These are phyloP conservation scores for Penicillium bialowiezense DNA, from an alignment of 495 filamentous ascomycete species.

Conservation along the genomic window DNA sequence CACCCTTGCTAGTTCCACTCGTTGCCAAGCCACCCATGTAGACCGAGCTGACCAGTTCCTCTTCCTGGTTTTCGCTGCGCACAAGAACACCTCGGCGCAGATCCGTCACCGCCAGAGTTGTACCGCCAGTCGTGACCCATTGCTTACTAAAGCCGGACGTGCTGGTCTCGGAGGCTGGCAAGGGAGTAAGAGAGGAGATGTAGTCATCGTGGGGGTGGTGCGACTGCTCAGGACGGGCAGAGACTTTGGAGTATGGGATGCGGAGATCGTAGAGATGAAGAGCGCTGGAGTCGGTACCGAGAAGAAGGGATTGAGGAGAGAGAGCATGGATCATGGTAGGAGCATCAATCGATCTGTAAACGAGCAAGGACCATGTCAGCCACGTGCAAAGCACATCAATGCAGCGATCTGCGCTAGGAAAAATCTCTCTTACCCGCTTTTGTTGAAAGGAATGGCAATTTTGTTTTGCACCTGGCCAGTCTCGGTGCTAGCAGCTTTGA, in stretches of 20 bases:
- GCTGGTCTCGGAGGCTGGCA: constrained; percentile 72
- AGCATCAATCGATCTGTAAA: constrained; percentile 51
- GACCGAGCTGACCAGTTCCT: constrained; percentile 77
- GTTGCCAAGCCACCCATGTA: constrained; percentile 67
- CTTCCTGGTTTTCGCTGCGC: constrained; percentile 88
- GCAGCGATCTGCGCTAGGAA: constrained; percentile 6
- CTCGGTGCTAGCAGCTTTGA: constrained; percentile 79
- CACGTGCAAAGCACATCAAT: constrained; percentile 7
- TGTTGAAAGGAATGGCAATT: constrained; percentile 45
- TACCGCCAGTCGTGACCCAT: constrained; percentile 88
- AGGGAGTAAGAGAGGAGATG: constrained; percentile 80
- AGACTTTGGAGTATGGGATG: constrained; percentile 52
- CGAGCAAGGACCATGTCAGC: not conserved
- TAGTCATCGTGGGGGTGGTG: constrained; percentile 89
- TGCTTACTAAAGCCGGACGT: constrained; percentile 87
- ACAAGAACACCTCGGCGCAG: constrained; percentile 77
- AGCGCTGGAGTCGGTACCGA: constrained; percentile 85
- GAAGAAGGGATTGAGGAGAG: constrained; percentile 81
- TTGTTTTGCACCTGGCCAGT: constrained; percentile 83
- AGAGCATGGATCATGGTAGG: constrained; percentile 77
- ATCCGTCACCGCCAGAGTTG: constrained; percentile 85
- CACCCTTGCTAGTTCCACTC: constrained; percentile 59
- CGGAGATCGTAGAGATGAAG: constrained; percentile 91
- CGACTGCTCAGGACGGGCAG: constrained; percentile 67
- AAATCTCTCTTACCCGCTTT: constrained; percentile 34